Conservation (phyloP, 306 rosid species). For the Cucumis melo region DNA sequence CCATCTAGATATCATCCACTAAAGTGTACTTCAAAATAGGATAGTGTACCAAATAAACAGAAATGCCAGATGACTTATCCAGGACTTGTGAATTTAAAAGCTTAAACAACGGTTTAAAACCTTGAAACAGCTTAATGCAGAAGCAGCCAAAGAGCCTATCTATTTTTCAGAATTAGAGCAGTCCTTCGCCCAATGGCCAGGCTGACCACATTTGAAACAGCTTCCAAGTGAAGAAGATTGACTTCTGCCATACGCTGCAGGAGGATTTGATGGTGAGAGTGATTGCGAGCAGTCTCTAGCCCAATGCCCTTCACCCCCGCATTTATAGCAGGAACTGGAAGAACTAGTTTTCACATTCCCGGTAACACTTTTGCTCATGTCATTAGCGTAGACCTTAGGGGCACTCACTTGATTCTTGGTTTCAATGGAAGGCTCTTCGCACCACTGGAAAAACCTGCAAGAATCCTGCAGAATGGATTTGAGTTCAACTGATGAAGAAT, state of each 20-base stretch:
- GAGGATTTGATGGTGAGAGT: constrained; percentile 11
- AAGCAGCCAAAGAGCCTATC: background rate
- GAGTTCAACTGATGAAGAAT: background rate
- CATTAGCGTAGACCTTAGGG: constrained; percentile 2
- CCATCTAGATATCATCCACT: background rate
- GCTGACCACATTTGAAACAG: constrained; percentile 36
- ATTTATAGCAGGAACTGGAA: constrained; percentile 27
- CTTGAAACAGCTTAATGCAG: background rate
- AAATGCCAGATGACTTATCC: background rate
- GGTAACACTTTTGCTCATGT: background rate
- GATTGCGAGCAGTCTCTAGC: constrained; percentile 33
- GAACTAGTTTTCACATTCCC: background rate
- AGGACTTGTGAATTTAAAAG: background rate
- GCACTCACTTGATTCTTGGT: background rate
- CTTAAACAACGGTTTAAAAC: background rate
- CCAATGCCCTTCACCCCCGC: constrained; percentile 46
- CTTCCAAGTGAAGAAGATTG: constrained; percentile 13
- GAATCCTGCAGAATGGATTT: background rate
- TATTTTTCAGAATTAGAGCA: constrained; percentile 15
- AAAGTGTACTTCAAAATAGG: background rate
- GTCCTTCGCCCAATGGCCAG: constrained; percentile 50
- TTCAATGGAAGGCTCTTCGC: constrained; percentile 23
- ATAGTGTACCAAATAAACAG: background rate
- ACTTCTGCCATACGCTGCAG: constrained; percentile 14
- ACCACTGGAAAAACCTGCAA: constrained; percentile 52